Evolutionary conservation across 306 rosid genomes (phyloP).

Genomic region (Vigna nakashimae): DNA sequence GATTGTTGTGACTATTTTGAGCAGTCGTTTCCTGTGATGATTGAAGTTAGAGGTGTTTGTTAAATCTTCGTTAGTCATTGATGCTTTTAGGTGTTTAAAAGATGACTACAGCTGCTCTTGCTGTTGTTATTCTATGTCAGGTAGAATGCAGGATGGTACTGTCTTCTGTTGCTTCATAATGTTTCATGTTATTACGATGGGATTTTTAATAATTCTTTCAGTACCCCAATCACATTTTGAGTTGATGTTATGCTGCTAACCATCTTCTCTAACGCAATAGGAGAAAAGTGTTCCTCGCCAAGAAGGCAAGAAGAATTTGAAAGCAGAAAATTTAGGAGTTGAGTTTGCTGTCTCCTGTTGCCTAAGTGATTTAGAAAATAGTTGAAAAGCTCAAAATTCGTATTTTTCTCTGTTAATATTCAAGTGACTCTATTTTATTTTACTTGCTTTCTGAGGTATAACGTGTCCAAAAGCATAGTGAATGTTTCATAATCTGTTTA

Average conservation of each 20-base stretch:
- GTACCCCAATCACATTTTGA: constrained; percentile 19
- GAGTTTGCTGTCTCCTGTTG: no score
- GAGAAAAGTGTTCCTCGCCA: constrained; percentile 1
- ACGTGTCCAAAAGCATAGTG: no score
- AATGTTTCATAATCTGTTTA: no score
- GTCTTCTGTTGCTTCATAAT: constrained; percentile 27
- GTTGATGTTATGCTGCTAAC: neutral
- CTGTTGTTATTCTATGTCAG: neutral
- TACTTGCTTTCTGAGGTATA: no score
- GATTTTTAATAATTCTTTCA: neutral
- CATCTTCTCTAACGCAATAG: neutral
- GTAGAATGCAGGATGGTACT: constrained; percentile 33
- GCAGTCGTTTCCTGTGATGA: constrained; percentile 4
- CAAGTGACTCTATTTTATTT: no score
- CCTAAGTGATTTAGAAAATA: no score
- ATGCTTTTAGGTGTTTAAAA: constrained; percentile 20
- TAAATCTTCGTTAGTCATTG: neutral
- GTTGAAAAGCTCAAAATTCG: no score
- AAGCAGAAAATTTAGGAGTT: no score
- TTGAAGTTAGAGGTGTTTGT: neutral
- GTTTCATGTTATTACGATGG: constrained; percentile 15
- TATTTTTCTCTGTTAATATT: no score
- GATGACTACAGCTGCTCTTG: neutral
- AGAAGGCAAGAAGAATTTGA: neutral
- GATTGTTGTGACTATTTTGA: constrained; percentile 13